Percentiles rank a stretch among this genome's conserved stretches.
phyloP scores from a whole-genome alignment of 2,329 filamentous ascomycete genomes.

The Spiromastix sp. region DNA sequence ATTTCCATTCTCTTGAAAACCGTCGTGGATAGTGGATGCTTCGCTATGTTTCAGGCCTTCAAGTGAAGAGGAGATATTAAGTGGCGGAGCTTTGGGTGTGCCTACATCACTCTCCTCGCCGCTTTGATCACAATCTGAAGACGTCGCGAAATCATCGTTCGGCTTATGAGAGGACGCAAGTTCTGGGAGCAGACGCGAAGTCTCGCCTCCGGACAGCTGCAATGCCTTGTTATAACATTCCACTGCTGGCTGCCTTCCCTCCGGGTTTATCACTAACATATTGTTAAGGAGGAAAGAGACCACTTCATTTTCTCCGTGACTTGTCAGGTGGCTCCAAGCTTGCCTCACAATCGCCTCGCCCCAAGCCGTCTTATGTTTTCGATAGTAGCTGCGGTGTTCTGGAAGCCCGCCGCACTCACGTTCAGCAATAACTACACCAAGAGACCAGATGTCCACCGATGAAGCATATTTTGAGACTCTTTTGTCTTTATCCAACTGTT shows the following conservation, averaged over 20 bases:
- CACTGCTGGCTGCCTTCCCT: not conserved
- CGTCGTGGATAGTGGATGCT: not conserved
- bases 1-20: not conserved
- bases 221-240: not conserved
- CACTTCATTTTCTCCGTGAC: not conserved
- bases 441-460: conserved; percentile 81
- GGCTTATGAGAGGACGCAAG: too few species aligned
- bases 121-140: not conserved
- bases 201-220: not conserved
- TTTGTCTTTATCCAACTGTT: too few species aligned
- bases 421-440: conserved; percentile 57
- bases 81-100: not conserved
- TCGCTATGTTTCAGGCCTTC: not conserved
- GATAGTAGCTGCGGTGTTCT: too few species aligned
- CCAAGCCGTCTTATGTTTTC: not conserved
- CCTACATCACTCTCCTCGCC: not conserved
- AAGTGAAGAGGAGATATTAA: not conserved
- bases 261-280: conserved; percentile 1
- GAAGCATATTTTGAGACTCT: conserved; percentile 53
- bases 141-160: too few species aligned
- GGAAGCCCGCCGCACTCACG: not conserved
- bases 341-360: not conserved
- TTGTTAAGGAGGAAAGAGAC: not conserved
- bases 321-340: not conserved
- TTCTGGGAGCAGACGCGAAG: not conserved